Evolutionary conservation across 2,329 filamentous ascomycete genomes (phyloP), one percentile per base, ranked within the genome.

Genomic region (Mycogone perniciosa): DNA sequence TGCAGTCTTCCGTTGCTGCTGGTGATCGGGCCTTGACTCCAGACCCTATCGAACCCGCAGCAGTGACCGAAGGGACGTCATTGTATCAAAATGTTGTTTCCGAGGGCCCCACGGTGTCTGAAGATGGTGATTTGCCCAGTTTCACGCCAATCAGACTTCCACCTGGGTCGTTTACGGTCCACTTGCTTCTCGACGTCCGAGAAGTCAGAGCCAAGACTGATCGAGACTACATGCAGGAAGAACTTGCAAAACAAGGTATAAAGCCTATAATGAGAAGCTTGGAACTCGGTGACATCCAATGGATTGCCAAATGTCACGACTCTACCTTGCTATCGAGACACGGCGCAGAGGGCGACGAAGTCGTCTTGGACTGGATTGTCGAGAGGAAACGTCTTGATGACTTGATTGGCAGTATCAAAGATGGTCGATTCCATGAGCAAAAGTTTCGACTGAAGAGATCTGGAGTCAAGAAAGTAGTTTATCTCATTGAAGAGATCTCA

Each of bases 311-410:
- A 64, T 82, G 80, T 60, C 74, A 82, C 58, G 79, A 88, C 52
- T 70, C 80, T 0, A 66, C 67, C 7, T 72, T 81, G 30, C 73
- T 89, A 5, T 60, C 74, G 2, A 72, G 71, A 4, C 70, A 79
- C 46, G 84, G 84, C 9, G 71, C 73, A 2, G 80, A 85, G 60
- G 82, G 84, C 11, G 77, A 82, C 52, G 87, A 91, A 64, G 68
- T 92, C 9, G 81, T 89, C 43, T 73, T 93, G 4, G 88, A 92
- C 65, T 89, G 84, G 76, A 88, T 93, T 41, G 79, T 90, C 1
- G 88, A 93, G 68, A 78, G 88, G 54, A 93, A 93, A 64, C 77
- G 88, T 7, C 76, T 91, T 0, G 88, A 92, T 61, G 88, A 93
- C 64, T 71, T 93, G 43, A 77, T 92, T n/a, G 73, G 77, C 46